phyloP scores from a whole-genome alignment of 23 red algal species.

The Chondrus crispus region DNA sequence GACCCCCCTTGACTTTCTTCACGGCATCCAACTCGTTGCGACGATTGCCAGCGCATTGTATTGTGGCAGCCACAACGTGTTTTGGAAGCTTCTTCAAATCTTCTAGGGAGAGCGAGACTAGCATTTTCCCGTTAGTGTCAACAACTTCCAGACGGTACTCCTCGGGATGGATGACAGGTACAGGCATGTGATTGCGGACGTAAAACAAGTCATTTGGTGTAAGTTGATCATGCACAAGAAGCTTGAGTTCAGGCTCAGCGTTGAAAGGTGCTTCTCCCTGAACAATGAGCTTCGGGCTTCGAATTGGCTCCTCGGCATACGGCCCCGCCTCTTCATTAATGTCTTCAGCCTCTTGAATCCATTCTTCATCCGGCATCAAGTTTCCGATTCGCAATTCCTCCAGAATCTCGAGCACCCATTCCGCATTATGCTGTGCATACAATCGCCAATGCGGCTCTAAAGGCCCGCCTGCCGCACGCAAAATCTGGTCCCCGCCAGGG shows the following conservation, averaged over 20 bases:
- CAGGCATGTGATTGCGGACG: conserved; percentile 88
- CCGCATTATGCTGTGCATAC: conserved; percentile 61
- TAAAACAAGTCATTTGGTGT: conserved; percentile 89
- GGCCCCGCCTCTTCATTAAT: not conserved
- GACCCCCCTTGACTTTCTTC: conserved; percentile 69
- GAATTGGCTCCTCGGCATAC: conserved; percentile 64
- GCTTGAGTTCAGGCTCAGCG: conserved; percentile 64
- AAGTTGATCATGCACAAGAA: conserved; percentile 38
- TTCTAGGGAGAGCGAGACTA: conserved; percentile 13
- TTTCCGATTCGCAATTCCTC: conserved; percentile 83
- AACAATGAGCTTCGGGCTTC: conserved; percentile 52
- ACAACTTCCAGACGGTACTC: conserved; percentile 32
- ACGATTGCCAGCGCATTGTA: conserved; percentile 95
- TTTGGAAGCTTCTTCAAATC: conserved; percentile 60
- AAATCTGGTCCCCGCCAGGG: conserved; percentile 61
- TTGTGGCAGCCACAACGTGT: conserved; percentile 6
- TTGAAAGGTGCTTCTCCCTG: conserved; percentile 66
- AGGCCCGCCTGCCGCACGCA: conserved; percentile 57
- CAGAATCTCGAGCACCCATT: conserved; percentile 70
- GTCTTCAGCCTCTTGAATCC: not conserved
- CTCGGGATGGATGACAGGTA: conserved; percentile 49
- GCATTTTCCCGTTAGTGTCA: conserved; percentile 13
- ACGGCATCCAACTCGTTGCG: conserved; percentile 75
- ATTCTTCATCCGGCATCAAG: conserved; percentile 19
- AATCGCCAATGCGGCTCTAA: conserved; percentile 56